Evolutionary conservation across 192 early-diverging fungal species (phyloP).

Genomic region (Rhizophagus sp.): DNA sequence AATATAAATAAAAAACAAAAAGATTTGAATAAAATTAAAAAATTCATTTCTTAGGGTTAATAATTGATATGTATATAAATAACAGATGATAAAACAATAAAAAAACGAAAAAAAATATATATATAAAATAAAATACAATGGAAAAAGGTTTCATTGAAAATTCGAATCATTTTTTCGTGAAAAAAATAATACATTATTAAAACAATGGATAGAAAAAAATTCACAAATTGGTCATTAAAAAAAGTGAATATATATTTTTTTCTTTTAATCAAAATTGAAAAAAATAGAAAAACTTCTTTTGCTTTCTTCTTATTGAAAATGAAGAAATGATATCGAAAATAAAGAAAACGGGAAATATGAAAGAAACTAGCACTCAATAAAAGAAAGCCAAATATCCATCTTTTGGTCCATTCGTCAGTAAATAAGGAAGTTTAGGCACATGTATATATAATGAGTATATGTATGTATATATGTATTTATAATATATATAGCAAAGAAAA

Average conservation of each 20-base stretch:
- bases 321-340: background rate
- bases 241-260: too few relatives aligned
- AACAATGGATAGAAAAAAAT: background rate
- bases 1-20: too few relatives aligned
- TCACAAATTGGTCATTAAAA: background rate
- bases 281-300: background rate
- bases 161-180: background rate
- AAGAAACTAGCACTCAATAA: background rate
- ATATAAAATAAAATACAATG: background rate
- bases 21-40: too few relatives aligned
- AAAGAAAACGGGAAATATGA: background rate
- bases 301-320: background rate
- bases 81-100: background rate
- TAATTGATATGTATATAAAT: background rate
- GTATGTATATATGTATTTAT: conserved; percentile 28
- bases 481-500: conserved; percentile 24
- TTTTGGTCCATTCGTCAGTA: background rate
- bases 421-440: background rate
- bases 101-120: background rate
- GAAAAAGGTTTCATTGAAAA: background rate
- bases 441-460: conserved; percentile 18
- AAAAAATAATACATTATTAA: background rate
- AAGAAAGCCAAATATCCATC: background rate
- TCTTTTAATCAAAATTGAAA: too few relatives aligned
- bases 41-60: too few relatives aligned